Evolutionary conservation across 176 grass and related monocot genomes (phyloP).

Genomic region (Avena sativa): DNA sequence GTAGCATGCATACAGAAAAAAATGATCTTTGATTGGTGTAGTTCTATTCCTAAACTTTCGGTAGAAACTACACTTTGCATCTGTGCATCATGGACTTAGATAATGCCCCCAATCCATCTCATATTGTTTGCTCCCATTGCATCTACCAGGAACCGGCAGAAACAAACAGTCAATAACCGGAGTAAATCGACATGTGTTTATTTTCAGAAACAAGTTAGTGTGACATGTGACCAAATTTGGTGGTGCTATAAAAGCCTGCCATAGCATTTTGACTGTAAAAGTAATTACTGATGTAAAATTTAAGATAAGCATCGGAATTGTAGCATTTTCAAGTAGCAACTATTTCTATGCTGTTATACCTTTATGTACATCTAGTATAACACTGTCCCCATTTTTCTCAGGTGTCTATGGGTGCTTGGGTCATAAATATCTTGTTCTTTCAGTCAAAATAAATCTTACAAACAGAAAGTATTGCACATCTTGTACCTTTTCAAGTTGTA

Average conservation of each 20-base stretch:
- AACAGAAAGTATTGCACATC: conserved; percentile 7
- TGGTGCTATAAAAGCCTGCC: conserved; percentile 1
- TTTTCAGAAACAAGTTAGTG: conserved; percentile 17
- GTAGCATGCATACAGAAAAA: too few relatives aligned
- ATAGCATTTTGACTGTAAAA: background rate
- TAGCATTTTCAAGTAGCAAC: background rate
- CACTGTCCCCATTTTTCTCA: background rate
- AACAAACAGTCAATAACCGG: too few relatives aligned
- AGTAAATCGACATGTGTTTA: background rate
- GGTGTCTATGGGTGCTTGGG: background rate
- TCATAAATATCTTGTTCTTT: conserved; percentile 33
- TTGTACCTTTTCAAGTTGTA: conserved; percentile 34
- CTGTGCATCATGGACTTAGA: too few relatives aligned
- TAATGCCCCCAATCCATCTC: too few relatives aligned
- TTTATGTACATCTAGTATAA: conserved; percentile 32
- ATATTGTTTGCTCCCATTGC: too few relatives aligned
- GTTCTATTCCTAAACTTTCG: too few relatives aligned
- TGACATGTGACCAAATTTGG: conserved; percentile 32
- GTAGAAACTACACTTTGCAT: too few relatives aligned
- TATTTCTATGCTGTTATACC: background rate
- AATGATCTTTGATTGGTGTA: too few relatives aligned
- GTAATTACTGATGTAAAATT: background rate
- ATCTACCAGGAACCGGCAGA: too few relatives aligned
- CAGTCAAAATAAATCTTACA: background rate
- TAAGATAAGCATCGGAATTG: conserved; percentile 6